These are phyloP conservation scores for Podaxis sp. DNA, from an alignment of 768 basidiomycete genomes.

Conservation along the genomic window DNA sequence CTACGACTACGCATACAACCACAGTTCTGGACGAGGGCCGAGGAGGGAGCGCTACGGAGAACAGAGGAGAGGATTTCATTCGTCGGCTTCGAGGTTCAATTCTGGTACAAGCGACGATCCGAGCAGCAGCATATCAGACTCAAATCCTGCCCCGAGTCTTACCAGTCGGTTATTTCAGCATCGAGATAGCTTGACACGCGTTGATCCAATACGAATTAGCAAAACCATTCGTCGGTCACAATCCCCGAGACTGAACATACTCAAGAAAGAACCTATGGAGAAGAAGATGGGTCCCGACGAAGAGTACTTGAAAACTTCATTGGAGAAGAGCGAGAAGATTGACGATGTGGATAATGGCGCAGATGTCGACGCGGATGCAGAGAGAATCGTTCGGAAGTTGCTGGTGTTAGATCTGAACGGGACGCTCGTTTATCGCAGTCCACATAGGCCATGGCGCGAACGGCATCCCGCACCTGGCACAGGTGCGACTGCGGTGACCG, in stretches of 20 bases:
- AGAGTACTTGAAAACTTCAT: slow-evolving; percentile 5
- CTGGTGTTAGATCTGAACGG: slow-evolving; percentile 79
- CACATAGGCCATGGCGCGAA: slow-evolving; percentile 26
- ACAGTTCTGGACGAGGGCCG: not conserved
- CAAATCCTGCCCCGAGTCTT: not conserved
- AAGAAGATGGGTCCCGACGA: slow-evolving; percentile 1
- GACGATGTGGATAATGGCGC: not conserved
- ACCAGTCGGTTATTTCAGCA: slow-evolving; percentile 1
- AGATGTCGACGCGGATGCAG: not conserved
- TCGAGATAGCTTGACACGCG: not conserved
- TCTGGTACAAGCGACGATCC: not conserved
- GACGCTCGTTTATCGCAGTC: slow-evolving; percentile 63
- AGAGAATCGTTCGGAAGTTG: slow-evolving; percentile 45
- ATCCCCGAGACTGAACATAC: not conserved
- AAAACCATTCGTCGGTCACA: not conserved
- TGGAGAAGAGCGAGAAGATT: slow-evolving; percentile 2
- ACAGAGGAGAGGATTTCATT: slow-evolving; percentile 1
- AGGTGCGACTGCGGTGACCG: not conserved
- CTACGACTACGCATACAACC: not conserved
- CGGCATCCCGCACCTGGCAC: slow-evolving; percentile 1
- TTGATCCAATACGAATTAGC: not conserved
- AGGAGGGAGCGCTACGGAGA: not conserved
- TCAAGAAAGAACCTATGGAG: not conserved
- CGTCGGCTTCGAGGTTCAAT: not conserved
- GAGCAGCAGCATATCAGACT: not conserved